Base-by-base conservation (phyloP, 1,284 basidiomycete species). In the Ceratobasidium sp. region DNA sequence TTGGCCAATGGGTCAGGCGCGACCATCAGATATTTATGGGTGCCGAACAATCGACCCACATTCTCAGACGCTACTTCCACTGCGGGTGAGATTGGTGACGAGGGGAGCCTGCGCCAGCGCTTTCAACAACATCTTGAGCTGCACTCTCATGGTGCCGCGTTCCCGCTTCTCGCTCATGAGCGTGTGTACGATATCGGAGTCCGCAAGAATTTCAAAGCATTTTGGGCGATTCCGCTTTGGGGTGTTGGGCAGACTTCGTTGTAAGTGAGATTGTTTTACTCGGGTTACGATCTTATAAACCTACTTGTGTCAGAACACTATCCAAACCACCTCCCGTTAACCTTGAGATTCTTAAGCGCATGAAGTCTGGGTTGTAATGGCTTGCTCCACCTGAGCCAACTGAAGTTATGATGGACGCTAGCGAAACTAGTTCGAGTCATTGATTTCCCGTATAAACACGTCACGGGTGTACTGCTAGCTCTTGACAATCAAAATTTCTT, bases 151-250 rank as follows among this genome's bases (percentile, higher is more conserved):
- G 62, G 45, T 29, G 54, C 74, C 19, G 73, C 79, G 24, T 75
- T 77, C 50, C 75, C 78, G 9, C 74, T 84, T 7, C 77, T 80
- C 11, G 77, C 79, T 8, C 77, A 75, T 22, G 84, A 85, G 76
- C 81, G 82, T 14, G 77, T 86, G 24, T 88, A 88, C 67, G 85
- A 88, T 77, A 81, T 85, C 24, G 86, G 86, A 7, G 78, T 79
- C 74, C 67, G 75, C 9, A 76, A 78, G 54, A 79, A 88, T 84
- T 79, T 81, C 82, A 79, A 78, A 72, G 57, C 64, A 54, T 62
- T 82, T 81, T 62, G 77, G 79, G 65, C 59, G 74, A 71, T 76
- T 59, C 79, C 83, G 29, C 56, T 81, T 66, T 78, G 83, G 14
- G 27, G 56, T 14, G 33, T 33, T 33, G 33, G 22, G 24, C 54